Evolutionary conservation across 106 monocot genomes (phyloP).

Genomic region (Triglochin maritima): DNA sequence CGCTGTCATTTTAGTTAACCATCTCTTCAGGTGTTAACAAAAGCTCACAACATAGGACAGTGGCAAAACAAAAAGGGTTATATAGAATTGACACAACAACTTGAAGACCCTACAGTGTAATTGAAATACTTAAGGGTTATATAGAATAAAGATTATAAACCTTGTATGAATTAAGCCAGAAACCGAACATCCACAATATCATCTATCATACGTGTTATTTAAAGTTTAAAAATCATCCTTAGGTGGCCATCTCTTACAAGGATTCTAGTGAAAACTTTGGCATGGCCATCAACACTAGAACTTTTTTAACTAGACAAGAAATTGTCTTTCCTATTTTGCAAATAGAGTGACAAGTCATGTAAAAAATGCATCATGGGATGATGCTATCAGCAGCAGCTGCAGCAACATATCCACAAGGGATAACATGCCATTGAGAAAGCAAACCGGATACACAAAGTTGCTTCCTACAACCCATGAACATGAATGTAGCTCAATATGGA

Average conservation of each 20-base stretch:
- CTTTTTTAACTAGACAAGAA: not conserved
- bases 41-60: too few relatives aligned
- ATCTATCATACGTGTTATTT: not conserved
- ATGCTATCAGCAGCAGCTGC: too few relatives aligned
- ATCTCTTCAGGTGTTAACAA: too few relatives aligned
- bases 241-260: too few relatives aligned
- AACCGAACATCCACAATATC: not conserved
- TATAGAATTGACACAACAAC: too few relatives aligned
- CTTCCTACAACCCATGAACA: too few relatives aligned
- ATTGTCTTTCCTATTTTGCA: not conserved
- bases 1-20: too few relatives aligned
- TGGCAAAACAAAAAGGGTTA: too few relatives aligned
- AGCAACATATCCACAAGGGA: not conserved
- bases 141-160: not conserved
- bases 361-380: not conserved
- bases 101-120: too few relatives aligned
- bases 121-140: not conserved
- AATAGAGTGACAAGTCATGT: not conserved
- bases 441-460: too few relatives aligned
- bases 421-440: not conserved
- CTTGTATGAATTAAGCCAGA: not conserved
- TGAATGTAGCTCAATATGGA: too few relatives aligned
- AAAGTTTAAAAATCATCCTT: not conserved
- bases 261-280: not conserved
- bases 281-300: not conserved